Conservation (phyloP, 2,329 filamentous ascomycete genomes). For the Bipolaris sorokiniana region DNA sequence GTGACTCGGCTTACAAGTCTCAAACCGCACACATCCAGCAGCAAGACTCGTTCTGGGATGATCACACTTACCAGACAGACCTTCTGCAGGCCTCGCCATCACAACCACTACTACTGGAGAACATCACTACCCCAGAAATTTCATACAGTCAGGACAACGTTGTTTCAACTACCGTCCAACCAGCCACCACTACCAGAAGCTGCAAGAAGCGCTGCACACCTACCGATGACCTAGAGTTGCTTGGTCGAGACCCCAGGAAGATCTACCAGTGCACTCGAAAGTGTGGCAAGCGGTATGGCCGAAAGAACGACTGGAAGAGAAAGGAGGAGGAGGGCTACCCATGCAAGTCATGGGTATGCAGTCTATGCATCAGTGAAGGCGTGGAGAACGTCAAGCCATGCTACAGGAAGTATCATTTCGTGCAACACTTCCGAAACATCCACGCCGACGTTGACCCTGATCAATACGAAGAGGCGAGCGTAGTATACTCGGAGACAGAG, state of each 20-base stretch:
- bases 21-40: constrained; percentile 40
- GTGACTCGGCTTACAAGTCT: constrained; percentile 48
- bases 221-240: constrained; percentile 37
- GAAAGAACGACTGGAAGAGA: constrained; percentile 50
- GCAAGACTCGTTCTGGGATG: constrained; percentile 30
- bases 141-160: constrained; percentile 26
- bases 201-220: constrained; percentile 47
- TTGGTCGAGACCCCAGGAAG: constrained; percentile 43
- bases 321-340: constrained; percentile 49
- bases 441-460: constrained; percentile 41
- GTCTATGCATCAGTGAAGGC: constrained; percentile 38
- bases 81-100: constrained; percentile 23
- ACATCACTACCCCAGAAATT: constrained; percentile 22
- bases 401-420: constrained; percentile 47
- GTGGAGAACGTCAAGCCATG: constrained; percentile 47
- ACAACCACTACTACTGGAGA: constrained; percentile 11
- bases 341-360: constrained; percentile 45
- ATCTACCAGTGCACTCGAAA: constrained; percentile 49
- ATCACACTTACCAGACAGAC: constrained; percentile 22
- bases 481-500: constrained; percentile 42
- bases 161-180: constrained; percentile 19
- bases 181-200: constrained; percentile 30
- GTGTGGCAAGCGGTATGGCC: constrained; percentile 47
- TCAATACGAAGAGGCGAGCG: constrained; percentile 41
- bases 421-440: constrained; percentile 49